Percentiles rank a stretch among this genome's conserved stretches.
phyloP scores from a whole-genome alignment of 192 early-diverging fungal species.

The Chytriomyces hyalinus region DNA sequence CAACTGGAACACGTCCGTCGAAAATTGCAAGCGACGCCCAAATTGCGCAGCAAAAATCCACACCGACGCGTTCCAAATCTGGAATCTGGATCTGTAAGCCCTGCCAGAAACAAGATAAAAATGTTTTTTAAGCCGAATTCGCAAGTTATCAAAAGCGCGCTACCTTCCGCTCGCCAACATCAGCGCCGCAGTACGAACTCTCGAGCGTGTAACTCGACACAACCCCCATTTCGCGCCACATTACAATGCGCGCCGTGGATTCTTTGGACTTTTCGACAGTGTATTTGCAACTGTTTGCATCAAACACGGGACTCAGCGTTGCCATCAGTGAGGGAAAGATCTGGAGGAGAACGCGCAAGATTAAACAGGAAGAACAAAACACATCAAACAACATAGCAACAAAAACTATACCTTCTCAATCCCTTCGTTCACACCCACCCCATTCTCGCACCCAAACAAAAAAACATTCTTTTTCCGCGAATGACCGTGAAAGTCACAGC shows the following conservation, averaged over 20 bases:
- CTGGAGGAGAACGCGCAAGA: constrained; percentile 21
- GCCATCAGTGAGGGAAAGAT: constrained; percentile 53
- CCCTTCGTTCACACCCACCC: constrained; percentile 39
- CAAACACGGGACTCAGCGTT: constrained; percentile 51
- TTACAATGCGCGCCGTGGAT: constrained; percentile 55
- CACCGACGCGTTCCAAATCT: constrained; percentile 50
- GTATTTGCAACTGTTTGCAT: constrained; percentile 42
- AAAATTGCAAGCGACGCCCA: constrained; percentile 36
- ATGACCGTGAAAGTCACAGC: constrained; percentile 63
- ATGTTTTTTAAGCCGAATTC: not conserved
- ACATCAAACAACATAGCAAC: not conserved
- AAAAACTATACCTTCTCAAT: constrained; percentile 44
- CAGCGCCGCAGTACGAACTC: constrained; percentile 55
- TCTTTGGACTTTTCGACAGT: constrained; percentile 54
- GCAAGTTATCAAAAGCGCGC: constrained; percentile 7
- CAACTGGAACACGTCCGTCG: constrained; percentile 31
- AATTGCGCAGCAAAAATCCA: constrained; percentile 47
- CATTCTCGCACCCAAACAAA: constrained; percentile 58
- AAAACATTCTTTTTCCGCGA: constrained; percentile 60
- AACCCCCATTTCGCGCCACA: constrained; percentile 53
- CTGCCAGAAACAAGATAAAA: constrained; percentile 19
- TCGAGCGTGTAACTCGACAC: constrained; percentile 56
- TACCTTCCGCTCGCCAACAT: constrained; percentile 56
- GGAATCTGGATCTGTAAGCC: constrained; percentile 51
- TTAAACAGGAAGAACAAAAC: constrained; percentile 33